phyloP scores from a whole-genome alignment of 257 asterid genomes.

The Nicotiana obtusifolia region DNA sequence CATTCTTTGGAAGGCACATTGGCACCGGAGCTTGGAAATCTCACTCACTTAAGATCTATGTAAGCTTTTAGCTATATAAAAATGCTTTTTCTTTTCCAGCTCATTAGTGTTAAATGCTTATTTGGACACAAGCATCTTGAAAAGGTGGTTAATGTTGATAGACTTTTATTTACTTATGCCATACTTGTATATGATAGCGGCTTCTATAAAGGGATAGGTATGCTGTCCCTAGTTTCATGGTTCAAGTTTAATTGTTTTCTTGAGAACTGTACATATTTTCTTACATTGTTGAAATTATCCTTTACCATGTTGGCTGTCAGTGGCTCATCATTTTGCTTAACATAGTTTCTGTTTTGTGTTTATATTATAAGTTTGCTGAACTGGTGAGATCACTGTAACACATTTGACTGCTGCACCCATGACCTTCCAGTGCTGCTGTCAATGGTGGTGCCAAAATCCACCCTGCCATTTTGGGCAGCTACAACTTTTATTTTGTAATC shows the following conservation, averaged over 20 bases:
- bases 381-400: neutral
- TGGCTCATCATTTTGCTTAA: neutral
- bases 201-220: neutral
- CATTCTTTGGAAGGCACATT: conserved; percentile 56
- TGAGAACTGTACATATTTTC: neutral
- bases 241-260: neutral
- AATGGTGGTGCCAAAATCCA: neutral
- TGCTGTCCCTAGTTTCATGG: neutral
- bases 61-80: conserved; percentile 31
- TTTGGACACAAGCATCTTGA: neutral
- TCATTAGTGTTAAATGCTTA: neutral
- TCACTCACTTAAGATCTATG: conserved; percentile 61
- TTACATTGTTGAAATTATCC: neutral
- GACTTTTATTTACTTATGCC: neutral
- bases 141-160: neutral
- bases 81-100: neutral
- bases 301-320: neutral
- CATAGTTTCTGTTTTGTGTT: neutral
- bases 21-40: conserved; percentile 75
- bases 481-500: neutral
- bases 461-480: neutral
- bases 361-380: neutral
- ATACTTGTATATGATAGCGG: neutral
- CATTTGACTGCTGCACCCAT: neutral
- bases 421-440: neutral